Conservation (phyloP, 2,329 filamentous ascomycete species). For the Apiospora sp. region DNA sequence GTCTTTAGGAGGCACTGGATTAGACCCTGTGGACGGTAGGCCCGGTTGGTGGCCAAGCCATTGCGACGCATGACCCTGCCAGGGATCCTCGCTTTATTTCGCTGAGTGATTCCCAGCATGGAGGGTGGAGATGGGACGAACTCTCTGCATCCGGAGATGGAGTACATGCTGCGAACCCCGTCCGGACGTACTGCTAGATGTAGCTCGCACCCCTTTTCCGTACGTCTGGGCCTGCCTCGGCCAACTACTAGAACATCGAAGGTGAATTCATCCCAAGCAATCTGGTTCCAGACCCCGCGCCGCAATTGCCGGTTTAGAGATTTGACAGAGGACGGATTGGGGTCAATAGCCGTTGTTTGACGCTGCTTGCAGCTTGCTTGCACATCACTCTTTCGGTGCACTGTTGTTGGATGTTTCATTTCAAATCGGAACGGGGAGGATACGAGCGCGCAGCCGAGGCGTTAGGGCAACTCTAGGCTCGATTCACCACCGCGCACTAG, state of each 20-base stretch:
- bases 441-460: neutral
- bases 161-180: neutral
- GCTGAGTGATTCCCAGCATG: neutral
- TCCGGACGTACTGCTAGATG: constrained; percentile 8
- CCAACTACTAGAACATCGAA: neutral
- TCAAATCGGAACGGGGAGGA: neutral
- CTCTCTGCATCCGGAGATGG: constrained; percentile 7
- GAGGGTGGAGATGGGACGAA: constrained; percentile 1
- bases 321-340: neutral
- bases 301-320: neutral
- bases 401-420: constrained; percentile 12
- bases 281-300: neutral
- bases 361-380: neutral
- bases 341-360: constrained; percentile 6
- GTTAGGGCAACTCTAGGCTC: neutral
- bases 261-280: neutral
- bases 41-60: neutral
- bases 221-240: neutral
- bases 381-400: neutral
- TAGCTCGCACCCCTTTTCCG: constrained; percentile 5
- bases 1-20: neutral
- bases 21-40: neutral
- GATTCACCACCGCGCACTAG: neutral
- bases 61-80: neutral
- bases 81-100: neutral